Conservation (phyloP, 2,329 filamentous ascomycete genomes). For the Claviceps sp. region DNA sequence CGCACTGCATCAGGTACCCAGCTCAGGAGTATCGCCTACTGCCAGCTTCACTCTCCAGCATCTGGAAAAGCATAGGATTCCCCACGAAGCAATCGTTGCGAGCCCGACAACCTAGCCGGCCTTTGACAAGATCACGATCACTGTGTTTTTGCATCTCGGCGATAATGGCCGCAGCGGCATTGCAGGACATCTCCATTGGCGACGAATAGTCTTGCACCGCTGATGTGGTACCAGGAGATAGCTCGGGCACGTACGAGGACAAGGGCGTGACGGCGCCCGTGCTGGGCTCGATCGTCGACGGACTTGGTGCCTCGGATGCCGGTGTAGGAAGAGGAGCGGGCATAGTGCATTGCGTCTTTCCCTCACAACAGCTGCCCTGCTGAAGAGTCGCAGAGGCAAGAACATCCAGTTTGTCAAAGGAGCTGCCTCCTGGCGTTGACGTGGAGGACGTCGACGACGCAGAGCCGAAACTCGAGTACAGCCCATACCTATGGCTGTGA, state of each 20-base stretch:
- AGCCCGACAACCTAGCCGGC: slow-evolving; percentile 17
- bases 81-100: slow-evolving; percentile 19
- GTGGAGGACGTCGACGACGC: not conserved
- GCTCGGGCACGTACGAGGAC: slow-evolving; percentile 6
- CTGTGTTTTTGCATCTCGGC: slow-evolving; percentile 25
- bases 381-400: slow-evolving; percentile 24
- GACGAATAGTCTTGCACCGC: slow-evolving; percentile 10
- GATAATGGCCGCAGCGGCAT: slow-evolving; percentile 23
- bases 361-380: slow-evolving; percentile 13
- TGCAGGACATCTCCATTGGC: slow-evolving; percentile 22
- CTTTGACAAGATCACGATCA: slow-evolving; percentile 14
- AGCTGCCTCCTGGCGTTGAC: slow-evolving; percentile 6
- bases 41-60: slow-evolving; percentile 16
- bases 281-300: slow-evolving; percentile 10
- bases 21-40: slow-evolving; percentile 3
- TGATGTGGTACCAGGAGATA: slow-evolving; percentile 6
- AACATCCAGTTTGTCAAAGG: slow-evolving; percentile 24
- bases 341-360: slow-evolving; percentile 11
- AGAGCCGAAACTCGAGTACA: slow-evolving; percentile 1
- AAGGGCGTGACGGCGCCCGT: slow-evolving; percentile 11
- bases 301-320: slow-evolving; percentile 12
- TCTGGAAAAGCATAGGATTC: slow-evolving; percentile 21
- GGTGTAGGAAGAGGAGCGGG: slow-evolving; percentile 8
- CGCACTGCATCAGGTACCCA: not conserved
- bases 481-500: not conserved